These are phyloP conservation scores for Fagopyrum homotropicum DNA, from an alignment of 148 eudicot genomes.

Conservation along the genomic window DNA sequence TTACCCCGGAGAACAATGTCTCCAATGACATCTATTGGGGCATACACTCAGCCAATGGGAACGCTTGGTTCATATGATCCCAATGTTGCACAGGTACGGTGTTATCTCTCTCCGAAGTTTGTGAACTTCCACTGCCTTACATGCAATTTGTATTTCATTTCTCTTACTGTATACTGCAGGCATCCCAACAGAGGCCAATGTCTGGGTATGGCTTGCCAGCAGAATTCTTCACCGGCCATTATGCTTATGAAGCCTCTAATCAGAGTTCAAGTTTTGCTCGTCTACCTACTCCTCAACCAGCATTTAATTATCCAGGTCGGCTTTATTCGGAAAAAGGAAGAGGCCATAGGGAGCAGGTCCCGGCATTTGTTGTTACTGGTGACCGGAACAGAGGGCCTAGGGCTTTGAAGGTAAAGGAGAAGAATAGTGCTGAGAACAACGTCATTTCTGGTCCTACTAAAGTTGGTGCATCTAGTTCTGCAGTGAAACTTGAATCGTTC, in stretches of 20 bases:
- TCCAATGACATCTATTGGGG: constrained; percentile 49
- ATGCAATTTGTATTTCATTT: background rate
- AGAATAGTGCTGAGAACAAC: constrained; percentile 33
- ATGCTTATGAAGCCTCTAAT: constrained; percentile 44
- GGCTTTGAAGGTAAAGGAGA: constrained; percentile 64
- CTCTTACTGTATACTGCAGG: constrained; percentile 27
- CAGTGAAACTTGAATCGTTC: constrained; percentile 32
- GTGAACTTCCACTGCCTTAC: background rate
- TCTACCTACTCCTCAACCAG: constrained; percentile 44
- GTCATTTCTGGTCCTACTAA: constrained; percentile 26
- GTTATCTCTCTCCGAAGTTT: background rate
- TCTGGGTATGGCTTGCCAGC: constrained; percentile 60
- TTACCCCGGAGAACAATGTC: constrained; percentile 46
- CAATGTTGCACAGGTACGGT: constrained; percentile 72
- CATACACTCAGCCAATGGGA: constrained; percentile 64
- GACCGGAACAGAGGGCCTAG: constrained; percentile 97
- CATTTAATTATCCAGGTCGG: constrained; percentile 38
- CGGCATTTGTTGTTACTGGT: constrained; percentile 42
- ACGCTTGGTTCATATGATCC: constrained; percentile 79
- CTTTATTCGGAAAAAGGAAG: constrained; percentile 54
- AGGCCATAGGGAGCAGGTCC: constrained; percentile 56
- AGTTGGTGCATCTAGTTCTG: constrained; percentile 47
- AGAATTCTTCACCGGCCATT: constrained; percentile 41
- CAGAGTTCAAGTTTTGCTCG: constrained; percentile 40
- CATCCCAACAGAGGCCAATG: constrained; percentile 56